Evolutionary conservation across 495 filamentous ascomycete genomes (phyloP).

Genomic region (Aspergillus nidulans): DNA sequence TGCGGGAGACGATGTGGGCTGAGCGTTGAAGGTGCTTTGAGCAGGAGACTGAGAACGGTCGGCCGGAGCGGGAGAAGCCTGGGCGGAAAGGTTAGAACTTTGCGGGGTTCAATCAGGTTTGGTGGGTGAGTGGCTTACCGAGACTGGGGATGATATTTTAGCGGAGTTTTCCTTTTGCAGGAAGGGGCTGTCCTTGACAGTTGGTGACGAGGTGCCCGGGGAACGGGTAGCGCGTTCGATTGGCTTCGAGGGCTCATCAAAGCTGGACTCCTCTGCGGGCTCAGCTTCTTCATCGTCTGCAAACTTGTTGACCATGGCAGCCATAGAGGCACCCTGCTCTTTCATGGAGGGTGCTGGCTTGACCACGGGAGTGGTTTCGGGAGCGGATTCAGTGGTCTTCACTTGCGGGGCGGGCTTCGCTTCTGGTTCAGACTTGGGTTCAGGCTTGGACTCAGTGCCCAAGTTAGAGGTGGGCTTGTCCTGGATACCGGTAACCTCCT

Average conservation of each 20-base stretch:
- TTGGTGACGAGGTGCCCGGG: slow-evolving; percentile 27
- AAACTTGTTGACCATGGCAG: slow-evolving; percentile 77
- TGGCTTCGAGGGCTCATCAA: slow-evolving; percentile 74
- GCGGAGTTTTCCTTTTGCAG: slow-evolving; percentile 31
- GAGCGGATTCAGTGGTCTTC: slow-evolving; percentile 31
- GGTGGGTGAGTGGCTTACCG: slow-evolving; percentile 10
- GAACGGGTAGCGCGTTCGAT: slow-evolving; percentile 43
- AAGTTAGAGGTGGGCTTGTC: slow-evolving; percentile 54
- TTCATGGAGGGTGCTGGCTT: slow-evolving; percentile 64
- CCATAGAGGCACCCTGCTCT: slow-evolving; percentile 81
- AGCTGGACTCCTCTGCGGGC: slow-evolving; percentile 67
- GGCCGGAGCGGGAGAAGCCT: slow-evolving; percentile 5
- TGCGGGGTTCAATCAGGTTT: neutral
- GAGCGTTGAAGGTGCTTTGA: slow-evolving; percentile 11
- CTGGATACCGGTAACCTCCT: slow-evolving; percentile 64
- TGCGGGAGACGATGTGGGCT: slow-evolving; percentile 20
- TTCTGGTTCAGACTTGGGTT: slow-evolving; percentile 45
- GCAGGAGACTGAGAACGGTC: neutral
- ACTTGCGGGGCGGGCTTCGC: slow-evolving; percentile 47
- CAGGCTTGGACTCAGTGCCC: slow-evolving; percentile 44
- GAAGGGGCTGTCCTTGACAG: slow-evolving; percentile 32
- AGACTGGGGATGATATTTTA: slow-evolving; percentile 16
- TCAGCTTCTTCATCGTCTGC: slow-evolving; percentile 63
- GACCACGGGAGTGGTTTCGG: slow-evolving; percentile 39
- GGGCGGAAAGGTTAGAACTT: neutral